Percentiles rank a stretch among this genome's conserved stretches.
These are phyloP conservation scores for Camellia oleifera DNA, from an alignment of 179 eudicot genomes.

Conservation along the genomic window DNA sequence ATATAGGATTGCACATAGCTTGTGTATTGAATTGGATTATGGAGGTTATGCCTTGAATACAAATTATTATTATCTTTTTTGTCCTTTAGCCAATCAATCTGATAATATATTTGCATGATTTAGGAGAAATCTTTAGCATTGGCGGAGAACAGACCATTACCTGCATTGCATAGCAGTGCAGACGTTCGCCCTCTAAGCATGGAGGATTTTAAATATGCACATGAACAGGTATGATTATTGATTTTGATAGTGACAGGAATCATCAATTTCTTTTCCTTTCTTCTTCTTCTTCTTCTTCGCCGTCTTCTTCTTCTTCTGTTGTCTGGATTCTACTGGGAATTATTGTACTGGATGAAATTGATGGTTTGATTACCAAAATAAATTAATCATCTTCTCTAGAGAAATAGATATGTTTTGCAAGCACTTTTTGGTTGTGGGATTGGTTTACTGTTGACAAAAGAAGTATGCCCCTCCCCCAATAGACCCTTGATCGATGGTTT, in stretches of 20 bases:
- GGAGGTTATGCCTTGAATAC: not conserved
- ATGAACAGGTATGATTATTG: slow-evolving; percentile 45
- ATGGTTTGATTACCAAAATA: not conserved
- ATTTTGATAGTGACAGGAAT: not conserved
- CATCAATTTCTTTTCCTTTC: not conserved
- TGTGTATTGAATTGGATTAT: not conserved
- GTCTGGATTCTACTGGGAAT: slow-evolving; percentile 1
- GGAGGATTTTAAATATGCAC: slow-evolving; percentile 71
- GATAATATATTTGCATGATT: slow-evolving; percentile 5
- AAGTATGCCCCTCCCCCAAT: not conserved
- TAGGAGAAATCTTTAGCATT: slow-evolving; percentile 58
- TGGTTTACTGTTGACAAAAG: not conserved
- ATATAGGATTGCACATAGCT: not conserved
- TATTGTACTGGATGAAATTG: not conserved
- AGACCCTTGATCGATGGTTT: not conserved
- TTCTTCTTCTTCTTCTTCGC: not conserved
- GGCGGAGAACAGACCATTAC: slow-evolving; percentile 53
- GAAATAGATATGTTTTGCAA: not conserved
- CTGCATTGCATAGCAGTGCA: slow-evolving; percentile 50
- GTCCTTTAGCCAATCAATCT: not conserved
- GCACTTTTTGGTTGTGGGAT: not conserved
- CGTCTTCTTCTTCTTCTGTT: not conserved
- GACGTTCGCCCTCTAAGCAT: slow-evolving; percentile 59
- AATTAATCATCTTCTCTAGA: not conserved
- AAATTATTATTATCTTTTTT: not conserved